These are phyloP conservation scores for Pouteria campechiana DNA, from an alignment of 179 eudicot species.

Conservation along the genomic window DNA sequence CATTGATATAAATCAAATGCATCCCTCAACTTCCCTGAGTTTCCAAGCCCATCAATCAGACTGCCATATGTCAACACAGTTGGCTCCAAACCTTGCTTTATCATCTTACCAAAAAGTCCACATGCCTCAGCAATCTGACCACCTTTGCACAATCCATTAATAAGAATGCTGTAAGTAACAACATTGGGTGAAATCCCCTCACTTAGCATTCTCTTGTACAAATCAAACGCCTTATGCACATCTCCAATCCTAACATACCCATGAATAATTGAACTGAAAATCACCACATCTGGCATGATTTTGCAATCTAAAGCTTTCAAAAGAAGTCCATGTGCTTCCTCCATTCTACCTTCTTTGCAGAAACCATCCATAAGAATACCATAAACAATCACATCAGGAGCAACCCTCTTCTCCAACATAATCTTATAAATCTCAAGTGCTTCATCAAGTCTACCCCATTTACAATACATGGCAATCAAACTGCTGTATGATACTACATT, in stretches of 20 bases:
- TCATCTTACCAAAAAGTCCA: slow-evolving; percentile 31
- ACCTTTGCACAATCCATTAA: slow-evolving; percentile 39
- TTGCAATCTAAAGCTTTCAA: slow-evolving; percentile 28
- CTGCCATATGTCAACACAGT: slow-evolving; percentile 31
- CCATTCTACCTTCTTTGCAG: slow-evolving; percentile 29
- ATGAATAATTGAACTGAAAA: slow-evolving; percentile 43
- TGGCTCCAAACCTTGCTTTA: slow-evolving; percentile 47
- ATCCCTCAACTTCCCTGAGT: slow-evolving; percentile 30
- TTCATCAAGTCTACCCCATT: slow-evolving; percentile 27
- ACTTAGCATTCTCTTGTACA: slow-evolving; percentile 31
- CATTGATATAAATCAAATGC: slow-evolving; percentile 28
- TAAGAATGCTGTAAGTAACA: slow-evolving; percentile 42
- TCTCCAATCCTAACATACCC: slow-evolving; percentile 37
- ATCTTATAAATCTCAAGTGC: slow-evolving; percentile 33
- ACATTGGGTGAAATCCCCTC: slow-evolving; percentile 29
- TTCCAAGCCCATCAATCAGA: slow-evolving; percentile 58
- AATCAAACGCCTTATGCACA: slow-evolving; percentile 25
- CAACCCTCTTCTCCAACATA: slow-evolving; percentile 29
- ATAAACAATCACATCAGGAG: slow-evolving; percentile 46
- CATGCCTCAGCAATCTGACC: slow-evolving; percentile 41
- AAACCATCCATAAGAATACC: slow-evolving; percentile 49
- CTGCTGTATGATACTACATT: slow-evolving; percentile 54
- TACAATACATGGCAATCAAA: slow-evolving; percentile 36
- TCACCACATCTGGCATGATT: slow-evolving; percentile 35
- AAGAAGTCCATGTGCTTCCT: slow-evolving; percentile 30